Conservation (phyloP, 73 alveolate species). For the Uronychia setigera region DNA sequence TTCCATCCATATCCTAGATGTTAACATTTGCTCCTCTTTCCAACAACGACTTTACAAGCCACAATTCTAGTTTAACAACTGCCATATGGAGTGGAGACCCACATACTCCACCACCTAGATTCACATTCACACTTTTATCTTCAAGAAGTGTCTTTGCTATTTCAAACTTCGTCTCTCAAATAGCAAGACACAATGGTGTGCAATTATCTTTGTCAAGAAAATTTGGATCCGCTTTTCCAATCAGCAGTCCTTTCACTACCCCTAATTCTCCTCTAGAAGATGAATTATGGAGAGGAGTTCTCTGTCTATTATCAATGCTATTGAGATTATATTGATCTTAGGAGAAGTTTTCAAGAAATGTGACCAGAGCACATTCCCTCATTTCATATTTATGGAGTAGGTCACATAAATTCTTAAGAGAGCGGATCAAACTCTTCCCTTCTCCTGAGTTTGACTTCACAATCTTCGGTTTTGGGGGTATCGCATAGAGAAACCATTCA, state of each 20-base stretch:
- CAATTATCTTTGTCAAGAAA: slow-evolving; percentile 33
- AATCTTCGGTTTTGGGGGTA: slow-evolving; percentile 61
- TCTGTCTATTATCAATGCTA: slow-evolving; percentile 28
- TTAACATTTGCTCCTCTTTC: slow-evolving; percentile 26
- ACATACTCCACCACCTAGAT: slow-evolving; percentile 31
- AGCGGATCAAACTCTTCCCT: slow-evolving; percentile 12
- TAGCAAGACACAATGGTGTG: neutral
- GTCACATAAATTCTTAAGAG: slow-evolving; percentile 21
- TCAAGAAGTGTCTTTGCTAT: neutral
- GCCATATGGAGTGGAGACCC: slow-evolving; percentile 42
- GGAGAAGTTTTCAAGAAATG: slow-evolving; percentile 57
- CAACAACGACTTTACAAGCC: slow-evolving; percentile 28
- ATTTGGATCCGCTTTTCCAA: slow-evolving; percentile 49
- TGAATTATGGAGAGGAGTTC: slow-evolving; percentile 68
- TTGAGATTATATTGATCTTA: slow-evolving; percentile 14
- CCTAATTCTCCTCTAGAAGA: slow-evolving; percentile 56
- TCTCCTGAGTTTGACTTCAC: slow-evolving; percentile 50
- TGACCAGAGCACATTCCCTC: slow-evolving; percentile 55
- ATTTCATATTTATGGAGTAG: slow-evolving; percentile 11
- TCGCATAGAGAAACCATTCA: slow-evolving; percentile 73
- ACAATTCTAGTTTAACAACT: slow-evolving; percentile 12
- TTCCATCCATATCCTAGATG: slow-evolving; percentile 25
- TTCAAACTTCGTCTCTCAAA: slow-evolving; percentile 3
- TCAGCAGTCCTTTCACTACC: slow-evolving; percentile 59
- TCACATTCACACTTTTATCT: neutral